These are phyloP conservation scores for Daedaleopsis nitida DNA, from an alignment of 768 basidiomycete genomes.

Conservation along the genomic window DNA sequence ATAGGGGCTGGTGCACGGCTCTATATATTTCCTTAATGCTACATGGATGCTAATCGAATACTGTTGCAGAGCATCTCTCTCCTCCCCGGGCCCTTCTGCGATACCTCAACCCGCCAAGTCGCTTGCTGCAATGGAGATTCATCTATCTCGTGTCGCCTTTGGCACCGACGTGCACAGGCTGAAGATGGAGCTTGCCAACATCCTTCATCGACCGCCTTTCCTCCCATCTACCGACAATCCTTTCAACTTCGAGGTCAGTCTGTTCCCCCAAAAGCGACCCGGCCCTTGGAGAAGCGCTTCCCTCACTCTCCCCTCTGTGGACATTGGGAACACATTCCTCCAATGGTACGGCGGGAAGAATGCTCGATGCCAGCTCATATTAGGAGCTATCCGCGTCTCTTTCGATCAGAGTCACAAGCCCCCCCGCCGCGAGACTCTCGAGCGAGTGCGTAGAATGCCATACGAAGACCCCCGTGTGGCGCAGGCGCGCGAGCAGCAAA, in stretches of 20 bases:
- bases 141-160: constrained; percentile 29
- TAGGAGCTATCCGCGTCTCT: constrained; percentile 36
- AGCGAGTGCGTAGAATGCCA: constrained; percentile 35
- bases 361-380: constrained; percentile 23
- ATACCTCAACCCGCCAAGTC: not conserved
- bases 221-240: constrained; percentile 28
- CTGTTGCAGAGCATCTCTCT: not conserved
- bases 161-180: constrained; percentile 21
- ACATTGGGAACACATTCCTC: constrained; percentile 47
- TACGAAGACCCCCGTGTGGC: constrained; percentile 43
- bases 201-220: constrained; percentile 51
- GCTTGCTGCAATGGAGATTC: constrained; percentile 33
- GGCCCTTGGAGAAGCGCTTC: constrained; percentile 31
- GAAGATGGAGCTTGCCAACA: constrained; percentile 38
- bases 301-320: constrained; percentile 47
- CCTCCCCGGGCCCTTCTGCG: not conserved
- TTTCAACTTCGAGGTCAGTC: constrained; percentile 56
- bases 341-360: constrained; percentile 36
- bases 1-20: not conserved
- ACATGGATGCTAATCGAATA: not conserved
- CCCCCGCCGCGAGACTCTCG: constrained; percentile 35
- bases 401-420: constrained; percentile 23
- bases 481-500: constrained; percentile 37
- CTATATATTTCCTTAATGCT: too few relatives aligned
- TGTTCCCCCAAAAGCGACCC: constrained; percentile 40